Percentiles rank a stretch among this genome's conserved stretches.
phyloP scores from a whole-genome alignment of 2,329 filamentous ascomycete genomes.

The Blastomyces gilchristii region DNA sequence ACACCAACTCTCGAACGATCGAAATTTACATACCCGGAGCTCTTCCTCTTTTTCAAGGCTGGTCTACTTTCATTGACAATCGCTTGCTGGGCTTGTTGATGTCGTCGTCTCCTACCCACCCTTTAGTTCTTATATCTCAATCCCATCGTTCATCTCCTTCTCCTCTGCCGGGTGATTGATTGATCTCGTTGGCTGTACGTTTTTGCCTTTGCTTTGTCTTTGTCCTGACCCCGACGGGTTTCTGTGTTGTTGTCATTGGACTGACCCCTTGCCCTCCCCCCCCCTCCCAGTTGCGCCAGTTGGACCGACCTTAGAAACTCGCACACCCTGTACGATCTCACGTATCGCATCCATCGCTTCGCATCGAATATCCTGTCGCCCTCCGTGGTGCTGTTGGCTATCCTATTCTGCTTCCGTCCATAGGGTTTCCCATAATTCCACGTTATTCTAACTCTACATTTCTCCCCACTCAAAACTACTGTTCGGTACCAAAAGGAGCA shows the following conservation, averaged over 20 bases:
- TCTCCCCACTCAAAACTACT: background rate
- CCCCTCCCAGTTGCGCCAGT: background rate
- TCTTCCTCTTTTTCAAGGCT: constrained; percentile 7
- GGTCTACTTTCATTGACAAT: constrained; percentile 14
- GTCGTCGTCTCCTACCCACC: constrained; percentile 14
- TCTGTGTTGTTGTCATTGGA: background rate
- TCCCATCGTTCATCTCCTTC: background rate
- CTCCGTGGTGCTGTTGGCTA: background rate
- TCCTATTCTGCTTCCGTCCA: background rate
- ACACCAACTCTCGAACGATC: background rate
- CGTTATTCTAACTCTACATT: background rate
- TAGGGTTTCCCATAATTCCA: background rate
- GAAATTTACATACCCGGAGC: background rate
- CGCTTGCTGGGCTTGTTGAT: constrained; percentile 21
- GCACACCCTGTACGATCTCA: background rate
- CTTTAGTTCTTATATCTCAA: background rate
- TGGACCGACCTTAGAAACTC: background rate
- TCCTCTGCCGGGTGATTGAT: background rate
- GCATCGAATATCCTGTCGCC: background rate
- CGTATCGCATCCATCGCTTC: background rate
- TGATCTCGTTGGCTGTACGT: background rate
- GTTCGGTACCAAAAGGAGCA: background rate
- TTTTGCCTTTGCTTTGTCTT: background rate
- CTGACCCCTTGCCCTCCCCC: background rate
- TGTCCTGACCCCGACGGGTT: background rate